phyloP scores from a whole-genome alignment of 768 basidiomycete species.

The Termitomyces sp. region DNA sequence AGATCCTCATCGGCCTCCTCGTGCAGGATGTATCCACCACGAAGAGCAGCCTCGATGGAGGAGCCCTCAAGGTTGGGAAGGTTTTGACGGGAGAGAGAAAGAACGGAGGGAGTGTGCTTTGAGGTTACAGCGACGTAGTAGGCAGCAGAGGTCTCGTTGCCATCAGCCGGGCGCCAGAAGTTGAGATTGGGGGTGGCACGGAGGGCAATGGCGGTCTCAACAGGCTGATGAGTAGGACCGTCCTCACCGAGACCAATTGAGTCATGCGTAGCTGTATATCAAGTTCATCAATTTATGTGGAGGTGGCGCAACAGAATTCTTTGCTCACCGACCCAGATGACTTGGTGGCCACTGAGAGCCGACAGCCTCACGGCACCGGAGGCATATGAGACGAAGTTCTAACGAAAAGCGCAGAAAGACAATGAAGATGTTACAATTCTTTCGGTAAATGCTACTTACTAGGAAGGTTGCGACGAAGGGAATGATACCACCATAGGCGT shows the following conservation, averaged over 20 bases:
- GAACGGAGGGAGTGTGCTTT: constrained; percentile 74
- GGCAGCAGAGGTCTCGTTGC: constrained; percentile 95
- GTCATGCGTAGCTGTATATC: constrained; percentile 78
- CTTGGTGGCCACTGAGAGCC: constrained; percentile 84
- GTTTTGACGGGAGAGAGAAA: constrained; percentile 85
- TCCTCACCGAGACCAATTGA: constrained; percentile 92
- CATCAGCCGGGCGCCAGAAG: constrained; percentile 92
- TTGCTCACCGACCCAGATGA: constrained; percentile 87
- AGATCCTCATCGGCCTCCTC: constrained; percentile 80
- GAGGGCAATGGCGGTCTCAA: constrained; percentile 84
- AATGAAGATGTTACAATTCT: not conserved
- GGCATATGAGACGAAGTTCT: constrained; percentile 94
- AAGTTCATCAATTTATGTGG: not conserved
- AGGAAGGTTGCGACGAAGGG: constrained; percentile 93
- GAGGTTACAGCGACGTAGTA: constrained; percentile 80
- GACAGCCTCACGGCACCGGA: constrained; percentile 91
- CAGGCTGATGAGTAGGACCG: constrained; percentile 94
- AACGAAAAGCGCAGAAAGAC: constrained; percentile 2
- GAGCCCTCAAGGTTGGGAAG: constrained; percentile 90
- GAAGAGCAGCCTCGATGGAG: constrained; percentile 75
- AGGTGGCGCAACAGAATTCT: not conserved
- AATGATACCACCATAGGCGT: constrained; percentile 87
- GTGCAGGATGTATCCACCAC: constrained; percentile 87
- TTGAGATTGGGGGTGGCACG: constrained; percentile 89
- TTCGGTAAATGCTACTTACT: constrained; percentile 33